phyloP scores from a whole-genome alignment of 257 asterid species.

The Fraxinus cuspidata region DNA sequence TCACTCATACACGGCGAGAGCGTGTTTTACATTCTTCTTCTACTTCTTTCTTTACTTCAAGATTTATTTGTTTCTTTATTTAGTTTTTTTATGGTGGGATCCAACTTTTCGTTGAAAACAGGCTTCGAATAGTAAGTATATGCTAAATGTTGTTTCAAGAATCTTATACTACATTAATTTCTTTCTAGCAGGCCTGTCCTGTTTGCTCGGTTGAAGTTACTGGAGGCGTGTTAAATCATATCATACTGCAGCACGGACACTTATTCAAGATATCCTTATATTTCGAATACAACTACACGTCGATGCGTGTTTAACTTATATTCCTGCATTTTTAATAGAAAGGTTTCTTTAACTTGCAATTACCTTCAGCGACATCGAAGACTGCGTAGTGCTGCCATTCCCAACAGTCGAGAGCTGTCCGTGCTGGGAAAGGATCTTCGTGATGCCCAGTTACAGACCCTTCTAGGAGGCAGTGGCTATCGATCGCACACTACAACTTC shows the following conservation, averaged over 20 bases:
- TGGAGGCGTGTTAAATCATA: constrained; percentile 72
- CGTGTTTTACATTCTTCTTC: background rate
- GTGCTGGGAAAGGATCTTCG: constrained; percentile 77
- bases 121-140: background rate
- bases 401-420: constrained; percentile 71
- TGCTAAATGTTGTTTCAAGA: background rate
- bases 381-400: constrained; percentile 65
- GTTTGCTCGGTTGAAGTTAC: constrained; percentile 74
- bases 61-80: background rate
- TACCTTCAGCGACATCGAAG: constrained; percentile 72
- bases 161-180: constrained; percentile 10
- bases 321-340: background rate
- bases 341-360: constrained; percentile 48
- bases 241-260: constrained; percentile 77
- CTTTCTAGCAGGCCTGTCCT: constrained; percentile 69
- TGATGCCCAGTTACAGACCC: constrained; percentile 82
- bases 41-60: background rate
- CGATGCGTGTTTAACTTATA: background rate
- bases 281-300: too few species aligned
- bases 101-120: background rate
- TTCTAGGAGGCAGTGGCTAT: constrained; percentile 64
- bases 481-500: constrained; percentile 52
- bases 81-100: background rate
- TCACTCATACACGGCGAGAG: background rate
- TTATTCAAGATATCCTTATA: constrained; percentile 74